A percentile compares a stretch with the other conserved stretches of the same genome.
These are phyloP conservation scores for Simmondsia chinensis DNA, from an alignment of 148 eudicot genomes.

Conservation along the genomic window DNA sequence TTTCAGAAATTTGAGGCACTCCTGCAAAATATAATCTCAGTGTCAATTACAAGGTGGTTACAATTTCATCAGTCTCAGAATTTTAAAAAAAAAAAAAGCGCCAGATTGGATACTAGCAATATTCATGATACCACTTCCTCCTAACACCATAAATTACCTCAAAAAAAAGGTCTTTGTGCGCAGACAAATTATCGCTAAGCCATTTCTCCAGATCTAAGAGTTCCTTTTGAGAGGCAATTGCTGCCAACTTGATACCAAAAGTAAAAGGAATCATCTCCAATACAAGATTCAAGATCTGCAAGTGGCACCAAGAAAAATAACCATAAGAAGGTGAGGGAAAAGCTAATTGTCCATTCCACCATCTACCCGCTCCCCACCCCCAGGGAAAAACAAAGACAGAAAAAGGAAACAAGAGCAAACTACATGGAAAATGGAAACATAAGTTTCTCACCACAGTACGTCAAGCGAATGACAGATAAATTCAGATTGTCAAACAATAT, in stretches of 20 bases:
- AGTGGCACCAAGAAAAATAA: background rate
- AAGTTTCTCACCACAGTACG: too few relatives aligned
- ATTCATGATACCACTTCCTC: background rate
- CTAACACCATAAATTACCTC: slow-evolving; percentile 52
- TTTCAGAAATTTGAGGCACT: slow-evolving; percentile 62
- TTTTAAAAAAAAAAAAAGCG: background rate
- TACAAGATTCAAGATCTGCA: slow-evolving; percentile 64
- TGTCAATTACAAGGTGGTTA: slow-evolving; percentile 1
- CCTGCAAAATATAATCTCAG: slow-evolving; percentile 34
- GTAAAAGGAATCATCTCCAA: slow-evolving; percentile 67
- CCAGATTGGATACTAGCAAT: background rate
- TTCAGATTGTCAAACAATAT: too few relatives aligned
- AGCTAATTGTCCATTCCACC: background rate
- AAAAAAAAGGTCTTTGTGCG: slow-evolving; percentile 40
- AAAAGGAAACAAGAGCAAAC: too few relatives aligned
- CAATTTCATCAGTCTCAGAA: background rate
- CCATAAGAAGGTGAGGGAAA: background rate
- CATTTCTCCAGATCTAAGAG: slow-evolving; percentile 79
- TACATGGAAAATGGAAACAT: too few relatives aligned
- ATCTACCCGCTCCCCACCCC: background rate
- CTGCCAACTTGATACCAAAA: slow-evolving; percentile 67
- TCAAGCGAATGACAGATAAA: too few relatives aligned
- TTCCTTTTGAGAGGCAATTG: slow-evolving; percentile 60
- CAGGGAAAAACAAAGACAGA: too few relatives aligned
- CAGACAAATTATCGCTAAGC: slow-evolving; percentile 47